A percentile compares a stretch with the other conserved stretches of the same genome.
Conservation (phyloP, 2,329 filamentous ascomycete genomes). For the Ophiostoma sp. region DNA sequence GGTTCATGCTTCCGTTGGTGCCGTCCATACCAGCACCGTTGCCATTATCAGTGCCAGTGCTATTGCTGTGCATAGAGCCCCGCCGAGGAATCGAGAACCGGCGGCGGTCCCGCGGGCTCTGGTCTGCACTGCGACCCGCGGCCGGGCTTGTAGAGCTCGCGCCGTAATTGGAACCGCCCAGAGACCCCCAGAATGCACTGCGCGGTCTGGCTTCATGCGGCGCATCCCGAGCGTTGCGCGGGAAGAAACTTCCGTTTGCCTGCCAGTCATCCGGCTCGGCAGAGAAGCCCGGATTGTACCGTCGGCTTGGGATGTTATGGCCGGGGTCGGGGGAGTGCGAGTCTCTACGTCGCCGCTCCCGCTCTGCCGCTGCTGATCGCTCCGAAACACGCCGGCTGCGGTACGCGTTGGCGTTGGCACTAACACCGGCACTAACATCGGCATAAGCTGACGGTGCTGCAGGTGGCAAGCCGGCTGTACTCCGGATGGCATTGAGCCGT, state of each 20-base stretch:
- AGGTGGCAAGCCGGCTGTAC: conserved; percentile 22
- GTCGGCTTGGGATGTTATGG: conserved; percentile 3
- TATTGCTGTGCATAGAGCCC: neutral
- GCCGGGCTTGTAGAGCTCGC: neutral
- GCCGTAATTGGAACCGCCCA: neutral
- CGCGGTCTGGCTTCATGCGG: neutral
- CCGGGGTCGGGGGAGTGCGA: conserved; percentile 25
- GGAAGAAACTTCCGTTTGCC: neutral
- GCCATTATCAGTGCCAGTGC: neutral
- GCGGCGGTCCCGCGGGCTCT: neutral
- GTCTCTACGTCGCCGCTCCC: conserved; percentile 26
- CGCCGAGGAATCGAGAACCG: neutral
- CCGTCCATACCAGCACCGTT: neutral
- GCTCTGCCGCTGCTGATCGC: conserved; percentile 18
- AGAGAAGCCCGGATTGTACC: conserved; percentile 10
- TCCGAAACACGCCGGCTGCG: conserved; percentile 23
- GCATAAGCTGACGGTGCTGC: neutral
- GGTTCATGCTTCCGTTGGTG: neutral
- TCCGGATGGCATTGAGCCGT: conserved; percentile 31
- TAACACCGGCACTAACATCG: neutral
- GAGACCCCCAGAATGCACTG: neutral
- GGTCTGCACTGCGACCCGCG: neutral
- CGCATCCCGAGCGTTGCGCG: neutral
- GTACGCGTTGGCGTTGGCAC: conserved; percentile 15
- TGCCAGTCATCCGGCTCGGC: neutral